These are phyloP conservation scores for Apiospora koreana DNA, from an alignment of 2,329 filamentous ascomycete species.

Conservation along the genomic window DNA sequence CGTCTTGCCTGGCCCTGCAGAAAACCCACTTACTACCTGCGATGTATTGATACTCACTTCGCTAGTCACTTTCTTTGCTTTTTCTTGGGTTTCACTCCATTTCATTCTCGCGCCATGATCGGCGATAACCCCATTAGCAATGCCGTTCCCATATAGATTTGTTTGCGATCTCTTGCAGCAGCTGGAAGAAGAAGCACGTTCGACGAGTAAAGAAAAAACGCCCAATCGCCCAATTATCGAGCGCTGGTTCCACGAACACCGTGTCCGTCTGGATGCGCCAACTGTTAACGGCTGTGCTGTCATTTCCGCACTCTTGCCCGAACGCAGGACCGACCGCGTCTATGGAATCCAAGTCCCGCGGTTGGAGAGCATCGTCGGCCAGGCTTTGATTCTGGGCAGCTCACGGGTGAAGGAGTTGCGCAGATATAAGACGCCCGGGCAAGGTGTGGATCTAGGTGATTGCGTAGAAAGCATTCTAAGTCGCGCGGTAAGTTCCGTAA, in stretches of 20 bases:
- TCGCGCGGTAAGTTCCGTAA: conserved; percentile 52
- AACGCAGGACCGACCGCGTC: conserved; percentile 74
- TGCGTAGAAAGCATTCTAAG: conserved; percentile 68
- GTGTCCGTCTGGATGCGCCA: conserved; percentile 55
- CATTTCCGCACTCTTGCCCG: conserved; percentile 75
- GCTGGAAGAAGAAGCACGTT: conserved; percentile 52
- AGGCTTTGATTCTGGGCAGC: conserved; percentile 64
- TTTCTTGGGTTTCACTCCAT: not conserved
- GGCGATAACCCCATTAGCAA: conserved; percentile 12
- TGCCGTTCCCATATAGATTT: conserved; percentile 66
- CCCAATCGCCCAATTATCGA: conserved; percentile 42
- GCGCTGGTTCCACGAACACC: conserved; percentile 71
- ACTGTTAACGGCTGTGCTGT: conserved; percentile 63
- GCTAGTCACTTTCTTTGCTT: not conserved
- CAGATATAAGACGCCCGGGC: conserved; percentile 59
- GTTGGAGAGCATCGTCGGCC: conserved; percentile 68
- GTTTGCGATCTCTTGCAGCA: conserved; percentile 74
- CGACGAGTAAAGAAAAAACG: conserved; percentile 31
- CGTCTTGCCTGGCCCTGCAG: not conserved
- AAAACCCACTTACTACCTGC: not conserved
- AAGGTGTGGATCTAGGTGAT: conserved; percentile 67
- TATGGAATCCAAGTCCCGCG: conserved; percentile 66
- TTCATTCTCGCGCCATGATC: not conserved
- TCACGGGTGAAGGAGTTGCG: conserved; percentile 63
- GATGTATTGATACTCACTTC: not conserved